These are phyloP conservation scores for Solanum neorickii DNA, from an alignment of 257 asterid species.

Conservation along the genomic window DNA sequence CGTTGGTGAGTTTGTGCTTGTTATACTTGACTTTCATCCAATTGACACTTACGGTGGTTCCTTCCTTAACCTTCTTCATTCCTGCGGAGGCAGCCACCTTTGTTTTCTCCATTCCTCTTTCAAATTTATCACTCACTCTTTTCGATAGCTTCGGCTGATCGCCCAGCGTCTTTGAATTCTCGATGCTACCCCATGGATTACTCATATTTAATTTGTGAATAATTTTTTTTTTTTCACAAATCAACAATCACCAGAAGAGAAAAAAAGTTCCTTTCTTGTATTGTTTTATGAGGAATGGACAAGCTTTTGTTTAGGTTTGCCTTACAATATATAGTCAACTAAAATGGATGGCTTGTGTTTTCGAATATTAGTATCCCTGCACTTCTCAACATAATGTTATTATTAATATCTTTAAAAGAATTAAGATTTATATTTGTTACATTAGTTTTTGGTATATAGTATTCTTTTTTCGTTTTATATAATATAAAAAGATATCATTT, in stretches of 20 bases:
- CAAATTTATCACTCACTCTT: constrained; percentile 22
- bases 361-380: background rate
- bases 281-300: background rate
- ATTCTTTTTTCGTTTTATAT: too few relatives aligned
- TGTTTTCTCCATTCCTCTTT: constrained; percentile 33
- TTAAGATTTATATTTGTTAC: too few relatives aligned
- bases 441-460: too few relatives aligned
- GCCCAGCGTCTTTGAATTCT: constrained; percentile 10
- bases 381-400: background rate
- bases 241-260: background rate
- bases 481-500: too few relatives aligned
- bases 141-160: constrained; percentile 16
- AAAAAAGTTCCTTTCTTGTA: too few relatives aligned
- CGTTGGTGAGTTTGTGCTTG: constrained; percentile 21
- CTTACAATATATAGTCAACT: background rate
- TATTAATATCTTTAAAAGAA: too few relatives aligned
- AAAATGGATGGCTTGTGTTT: background rate
- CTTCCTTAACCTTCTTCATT: constrained; percentile 38
- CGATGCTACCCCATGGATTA: constrained; percentile 12
- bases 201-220: background rate
- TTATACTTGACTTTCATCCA: constrained; percentile 49
- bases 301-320: background rate
- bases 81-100: constrained; percentile 33
- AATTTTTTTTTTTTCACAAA: too few relatives aligned
- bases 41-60: constrained; percentile 22